Conservation (phyloP, 1,284 basidiomycete genomes). For the Rhodotorula sp. region DNA sequence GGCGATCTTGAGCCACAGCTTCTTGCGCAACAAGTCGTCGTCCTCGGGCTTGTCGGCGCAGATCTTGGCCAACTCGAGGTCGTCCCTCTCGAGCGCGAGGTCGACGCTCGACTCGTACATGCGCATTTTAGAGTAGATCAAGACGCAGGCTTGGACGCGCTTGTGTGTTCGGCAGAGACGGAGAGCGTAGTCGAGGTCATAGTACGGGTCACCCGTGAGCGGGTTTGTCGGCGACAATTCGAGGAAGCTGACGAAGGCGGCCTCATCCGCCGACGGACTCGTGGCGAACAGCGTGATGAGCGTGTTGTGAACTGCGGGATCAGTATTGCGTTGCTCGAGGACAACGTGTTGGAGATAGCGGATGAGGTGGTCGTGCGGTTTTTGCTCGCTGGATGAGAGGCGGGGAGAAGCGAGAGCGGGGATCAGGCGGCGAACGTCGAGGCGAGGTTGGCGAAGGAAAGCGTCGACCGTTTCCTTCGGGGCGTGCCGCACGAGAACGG, state of each 20-base stretch:
- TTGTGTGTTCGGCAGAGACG: conserved; percentile 77
- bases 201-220: conserved; percentile 81
- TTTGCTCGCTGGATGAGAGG: conserved; percentile 39
- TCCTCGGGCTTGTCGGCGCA: conserved; percentile 93
- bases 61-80: conserved; percentile 85
- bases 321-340: conserved; percentile 73
- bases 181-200: conserved; percentile 94
- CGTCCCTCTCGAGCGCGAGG: conserved; percentile 87
- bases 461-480: conserved; percentile 87
- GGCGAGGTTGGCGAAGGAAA: conserved; percentile 76
- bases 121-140: conserved; percentile 97
- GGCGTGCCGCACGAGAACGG: conserved; percentile 79
- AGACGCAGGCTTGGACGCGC: conserved; percentile 85
- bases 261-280: conserved; percentile 57
- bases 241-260: conserved; percentile 78
- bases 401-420: conserved; percentile 63
- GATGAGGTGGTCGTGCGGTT: conserved; percentile 69
- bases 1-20: conserved; percentile 96
- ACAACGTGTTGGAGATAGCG: conserved; percentile 83
- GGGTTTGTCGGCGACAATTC: conserved; percentile 79
- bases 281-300: conserved; percentile 81
- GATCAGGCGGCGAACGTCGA: conserved; percentile 81
- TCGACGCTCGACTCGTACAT: conserved; percentile 95
- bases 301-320: conserved; percentile 88
- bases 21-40: conserved; percentile 74